phyloP scores from a whole-genome alignment of 208 protist species.

The Wallacemonas sp. region DNA sequence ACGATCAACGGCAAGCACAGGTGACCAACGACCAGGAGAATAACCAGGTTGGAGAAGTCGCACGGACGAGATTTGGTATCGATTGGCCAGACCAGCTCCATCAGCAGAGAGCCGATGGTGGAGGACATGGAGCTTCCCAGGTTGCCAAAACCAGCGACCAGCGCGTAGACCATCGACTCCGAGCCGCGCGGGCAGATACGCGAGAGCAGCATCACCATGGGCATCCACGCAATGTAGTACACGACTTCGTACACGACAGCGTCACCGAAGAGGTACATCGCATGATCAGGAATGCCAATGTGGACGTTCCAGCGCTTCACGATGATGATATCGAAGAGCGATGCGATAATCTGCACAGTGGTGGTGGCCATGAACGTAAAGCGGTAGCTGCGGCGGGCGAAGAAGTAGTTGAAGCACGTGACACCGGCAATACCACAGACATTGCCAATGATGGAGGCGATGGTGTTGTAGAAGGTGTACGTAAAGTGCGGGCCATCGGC shows the following conservation, averaged over 20 bases:
- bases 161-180: slow-evolving; percentile 76
- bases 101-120: slow-evolving; percentile 45
- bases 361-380: slow-evolving; percentile 52
- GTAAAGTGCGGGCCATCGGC: slow-evolving; percentile 63
- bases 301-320: slow-evolving; percentile 69
- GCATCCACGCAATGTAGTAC: slow-evolving; percentile 75
- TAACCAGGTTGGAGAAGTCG: slow-evolving; percentile 65
- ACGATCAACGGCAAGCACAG: slow-evolving; percentile 45
- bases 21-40: slow-evolving; percentile 60
- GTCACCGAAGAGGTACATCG: slow-evolving; percentile 71
- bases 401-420: slow-evolving; percentile 54
- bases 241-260: slow-evolving; percentile 54
- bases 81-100: slow-evolving; percentile 56
- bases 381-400: slow-evolving; percentile 59
- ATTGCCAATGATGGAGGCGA: slow-evolving; percentile 45
- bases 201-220: slow-evolving; percentile 69
- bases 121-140: slow-evolving; percentile 49
- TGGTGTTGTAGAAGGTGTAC: slow-evolving; percentile 68
- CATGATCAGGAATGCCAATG: slow-evolving; percentile 52
- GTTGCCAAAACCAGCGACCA: slow-evolving; percentile 79
- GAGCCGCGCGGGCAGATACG: slow-evolving; percentile 83
- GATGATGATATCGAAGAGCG: slow-evolving; percentile 73
- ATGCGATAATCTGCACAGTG: slow-evolving; percentile 38
- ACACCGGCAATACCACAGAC: slow-evolving; percentile 56
- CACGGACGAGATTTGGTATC: slow-evolving; percentile 29